Base-by-base conservation (phyloP, 2,329 filamentous ascomycete genomes). In the Basipetospora chlamydospora region DNA sequence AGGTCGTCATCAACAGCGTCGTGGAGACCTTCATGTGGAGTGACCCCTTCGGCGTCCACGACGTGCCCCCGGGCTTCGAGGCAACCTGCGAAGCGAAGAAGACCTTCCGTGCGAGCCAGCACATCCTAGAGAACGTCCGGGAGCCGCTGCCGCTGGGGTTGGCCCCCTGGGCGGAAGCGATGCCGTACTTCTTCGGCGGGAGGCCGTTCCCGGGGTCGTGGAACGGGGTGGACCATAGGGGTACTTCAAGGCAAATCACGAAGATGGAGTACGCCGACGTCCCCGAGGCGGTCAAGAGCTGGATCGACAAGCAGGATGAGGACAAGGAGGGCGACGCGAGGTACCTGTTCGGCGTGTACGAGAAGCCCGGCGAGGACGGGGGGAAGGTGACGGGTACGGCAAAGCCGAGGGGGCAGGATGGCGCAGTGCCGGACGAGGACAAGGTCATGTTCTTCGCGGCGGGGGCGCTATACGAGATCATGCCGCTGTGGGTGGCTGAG, bases 381-480 rank as follows among this genome's bases (percentile, higher is more conserved):
- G 53, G 49, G 28, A 53, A 51, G 41, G 53, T 60, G 32, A 54
- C n/a, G 60, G 46, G 7, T 47, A 49, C n/a, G 43, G 23, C 34
- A 41, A 11, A 43, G 33, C 37, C 41, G 38, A 35, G 43, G 41
- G 16, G 44, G 35, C 26, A 42, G 37, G n/a, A 44, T 39, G 17
- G 44, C 41, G n/a, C n/a, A n/a, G 22, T 30, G 5, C 38, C 38
- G 6, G 44, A 47, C 17, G 32, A 34, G 30, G 43, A 48, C 15
- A 47, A 57, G 40, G 49, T 58, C 6, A 52, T 63, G 21, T 58
- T 63, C 34, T 64, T 64, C 41, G 57, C 60, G 10, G 59, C 59
- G 0, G 60, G 57, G 0, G 58, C 60, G 1, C 50, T 63, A 10
- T 63, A 64, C 39, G 57, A 58, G 28, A 52, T 60, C 11, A 33